These are phyloP conservation scores for Rhizopogon vulgaris DNA, from an alignment of 768 basidiomycete species.

Conservation along the genomic window DNA sequence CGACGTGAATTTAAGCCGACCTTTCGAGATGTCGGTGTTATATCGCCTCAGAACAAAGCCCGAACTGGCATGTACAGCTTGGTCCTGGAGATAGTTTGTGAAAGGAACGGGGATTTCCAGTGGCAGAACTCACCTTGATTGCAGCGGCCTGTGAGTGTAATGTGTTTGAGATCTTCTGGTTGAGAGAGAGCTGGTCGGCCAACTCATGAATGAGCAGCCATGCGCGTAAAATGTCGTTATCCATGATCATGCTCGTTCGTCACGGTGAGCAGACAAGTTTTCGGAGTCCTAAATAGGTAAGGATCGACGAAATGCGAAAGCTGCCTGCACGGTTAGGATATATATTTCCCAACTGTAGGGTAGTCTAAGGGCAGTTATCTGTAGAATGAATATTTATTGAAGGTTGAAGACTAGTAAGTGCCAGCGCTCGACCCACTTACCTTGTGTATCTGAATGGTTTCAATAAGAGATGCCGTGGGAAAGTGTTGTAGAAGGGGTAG, in stretches of 20 bases:
- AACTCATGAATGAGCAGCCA: constrained; percentile 81
- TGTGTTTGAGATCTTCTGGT: constrained; percentile 65
- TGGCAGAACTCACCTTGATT: constrained; percentile 55
- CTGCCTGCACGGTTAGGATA: too few species aligned
- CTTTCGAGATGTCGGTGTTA: constrained; percentile 84
- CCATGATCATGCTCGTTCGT: constrained; percentile 38
- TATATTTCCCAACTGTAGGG: too few species aligned
- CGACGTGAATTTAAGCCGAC: constrained; percentile 29
- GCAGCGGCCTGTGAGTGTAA: constrained; percentile 64
- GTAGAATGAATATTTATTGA: too few species aligned
- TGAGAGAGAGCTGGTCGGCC: constrained; percentile 75
- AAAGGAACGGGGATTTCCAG: constrained; percentile 1
- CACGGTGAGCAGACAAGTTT: not conserved
- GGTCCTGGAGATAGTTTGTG: constrained; percentile 41
- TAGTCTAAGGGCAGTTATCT: too few species aligned
- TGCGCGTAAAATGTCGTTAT: constrained; percentile 60
- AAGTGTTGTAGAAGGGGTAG: not conserved
- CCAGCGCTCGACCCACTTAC: too few species aligned
- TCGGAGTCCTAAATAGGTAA: not conserved
- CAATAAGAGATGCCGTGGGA: not conserved
- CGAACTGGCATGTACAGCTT: constrained; percentile 63
- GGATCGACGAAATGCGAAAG: not conserved
- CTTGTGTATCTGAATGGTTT: too few species aligned
- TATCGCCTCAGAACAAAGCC: constrained; percentile 79
- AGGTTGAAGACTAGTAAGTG: too few species aligned